phyloP scores from a whole-genome alignment of 805 yeast species.

The Nakazawaea wyomingensis region DNA sequence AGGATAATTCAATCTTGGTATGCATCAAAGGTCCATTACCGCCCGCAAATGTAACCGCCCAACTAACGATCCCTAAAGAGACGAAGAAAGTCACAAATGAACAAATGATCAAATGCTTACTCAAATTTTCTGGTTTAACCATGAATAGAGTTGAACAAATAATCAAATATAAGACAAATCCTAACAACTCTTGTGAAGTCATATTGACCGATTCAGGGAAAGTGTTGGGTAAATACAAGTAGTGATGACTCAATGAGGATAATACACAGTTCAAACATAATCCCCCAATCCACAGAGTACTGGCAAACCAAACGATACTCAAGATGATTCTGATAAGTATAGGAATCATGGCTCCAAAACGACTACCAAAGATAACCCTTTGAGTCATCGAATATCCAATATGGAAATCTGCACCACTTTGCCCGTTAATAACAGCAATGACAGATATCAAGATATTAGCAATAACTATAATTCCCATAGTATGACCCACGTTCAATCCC shows the following conservation, averaged over 20 bases:
- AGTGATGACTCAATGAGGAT: slow-evolving; percentile 35
- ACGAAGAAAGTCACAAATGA: slow-evolving; percentile 21
- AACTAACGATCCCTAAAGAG: slow-evolving; percentile 19
- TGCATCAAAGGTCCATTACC: slow-evolving; percentile 24
- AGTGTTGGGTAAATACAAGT: slow-evolving; percentile 21
- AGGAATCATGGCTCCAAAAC: slow-evolving; percentile 36
- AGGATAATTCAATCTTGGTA: slow-evolving; percentile 18
- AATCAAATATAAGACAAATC: slow-evolving; percentile 20
- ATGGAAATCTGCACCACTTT: slow-evolving; percentile 23
- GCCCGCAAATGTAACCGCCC: slow-evolving; percentile 24
- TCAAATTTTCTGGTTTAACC: slow-evolving; percentile 25
- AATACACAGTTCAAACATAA: slow-evolving; percentile 32
- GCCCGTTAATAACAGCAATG: slow-evolving; percentile 11
- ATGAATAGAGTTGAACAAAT: slow-evolving; percentile 20
- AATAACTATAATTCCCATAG: slow-evolving; percentile 34
- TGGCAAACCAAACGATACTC: slow-evolving; percentile 17
- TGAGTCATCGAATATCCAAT: slow-evolving; percentile 42
- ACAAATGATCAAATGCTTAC: slow-evolving; percentile 19
- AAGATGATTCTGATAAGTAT: slow-evolving; percentile 30
- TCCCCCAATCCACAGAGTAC: slow-evolving; percentile 40
- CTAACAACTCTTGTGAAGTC: slow-evolving; percentile 20
- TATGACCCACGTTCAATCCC: slow-evolving; percentile 39
- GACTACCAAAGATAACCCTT: slow-evolving; percentile 41
- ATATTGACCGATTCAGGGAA: slow-evolving; percentile 17
- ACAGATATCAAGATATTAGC: slow-evolving; percentile 37